Conservation (phyloP, 176 grass and related monocot genomes). For the Alloteropsis semialata region DNA sequence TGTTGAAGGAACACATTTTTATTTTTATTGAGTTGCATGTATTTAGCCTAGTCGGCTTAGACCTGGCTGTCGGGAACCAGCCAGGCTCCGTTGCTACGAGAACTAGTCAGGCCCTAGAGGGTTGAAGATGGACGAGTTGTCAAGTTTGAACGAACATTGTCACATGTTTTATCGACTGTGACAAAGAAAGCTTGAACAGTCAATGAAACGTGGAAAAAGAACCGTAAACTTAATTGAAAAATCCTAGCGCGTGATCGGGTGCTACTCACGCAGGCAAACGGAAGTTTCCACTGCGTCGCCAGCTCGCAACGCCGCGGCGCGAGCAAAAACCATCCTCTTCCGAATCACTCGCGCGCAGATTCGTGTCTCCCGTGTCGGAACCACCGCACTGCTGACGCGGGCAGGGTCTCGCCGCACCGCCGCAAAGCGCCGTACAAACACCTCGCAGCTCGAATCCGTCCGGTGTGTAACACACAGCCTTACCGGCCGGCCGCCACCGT, state of each 20-base stretch:
- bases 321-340: background rate
- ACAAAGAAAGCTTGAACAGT: no score
- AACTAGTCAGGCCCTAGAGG: background rate
- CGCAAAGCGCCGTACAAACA: background rate
- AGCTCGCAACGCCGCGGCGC: background rate
- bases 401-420: background rate
- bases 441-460: background rate
- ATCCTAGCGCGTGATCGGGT: background rate
- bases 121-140: background rate
- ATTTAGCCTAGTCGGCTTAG: no score
- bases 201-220: background rate
- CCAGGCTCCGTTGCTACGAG: no score
- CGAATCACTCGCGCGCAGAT: background rate
- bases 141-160: background rate
- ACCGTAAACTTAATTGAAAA: background rate
- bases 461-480: background rate
- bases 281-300: background rate
- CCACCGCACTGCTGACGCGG: background rate
- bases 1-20: background rate
- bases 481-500: background rate
- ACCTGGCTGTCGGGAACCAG: no score
- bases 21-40: no score
- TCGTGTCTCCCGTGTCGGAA: conserved; percentile 17
- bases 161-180: no score
- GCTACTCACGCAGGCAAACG: background rate